A percentile compares a stretch with the other conserved stretches of the same genome.
phyloP scores from a whole-genome alignment of 305 asterid species.

The Plantago lanceolata region DNA sequence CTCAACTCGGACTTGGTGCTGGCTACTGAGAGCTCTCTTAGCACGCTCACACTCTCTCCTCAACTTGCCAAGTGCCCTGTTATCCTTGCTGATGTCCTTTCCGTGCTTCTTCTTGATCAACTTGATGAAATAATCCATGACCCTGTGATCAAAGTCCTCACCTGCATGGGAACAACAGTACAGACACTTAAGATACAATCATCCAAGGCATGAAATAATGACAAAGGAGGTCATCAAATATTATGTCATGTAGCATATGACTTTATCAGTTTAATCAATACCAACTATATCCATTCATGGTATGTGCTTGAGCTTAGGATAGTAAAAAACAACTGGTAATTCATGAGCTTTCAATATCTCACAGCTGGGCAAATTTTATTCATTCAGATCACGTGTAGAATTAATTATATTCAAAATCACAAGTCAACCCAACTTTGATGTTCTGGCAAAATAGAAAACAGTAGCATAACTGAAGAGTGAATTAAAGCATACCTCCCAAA shows the following conservation, averaged over 20 bases:
- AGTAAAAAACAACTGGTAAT: not conserved
- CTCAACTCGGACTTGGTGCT: constrained; percentile 56
- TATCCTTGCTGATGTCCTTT: constrained; percentile 58
- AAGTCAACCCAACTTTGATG: not conserved
- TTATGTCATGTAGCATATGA: not conserved
- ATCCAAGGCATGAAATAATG: not conserved
- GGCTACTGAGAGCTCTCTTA: constrained; percentile 56
- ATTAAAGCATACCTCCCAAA: constrained; percentile 45
- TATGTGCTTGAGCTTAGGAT: no score
- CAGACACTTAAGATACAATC: constrained; percentile 3
- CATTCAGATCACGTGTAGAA: not conserved
- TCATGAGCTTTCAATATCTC: not conserved
- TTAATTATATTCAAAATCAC: not conserved
- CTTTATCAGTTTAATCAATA: no score
- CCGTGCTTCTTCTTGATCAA: constrained; percentile 62
- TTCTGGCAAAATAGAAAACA: not conserved
- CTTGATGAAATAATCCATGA: constrained; percentile 60
- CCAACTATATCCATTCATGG: not conserved
- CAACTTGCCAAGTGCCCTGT: constrained; percentile 56
- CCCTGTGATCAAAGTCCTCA: constrained; percentile 72
- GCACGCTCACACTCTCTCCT: constrained; percentile 55
- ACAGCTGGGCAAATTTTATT: not conserved
- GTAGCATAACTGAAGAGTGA: not conserved
- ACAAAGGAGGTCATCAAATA: not conserved
- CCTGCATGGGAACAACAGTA: constrained; percentile 39